phyloP scores from a whole-genome alignment of 1,284 basidiomycete genomes.

The Leccinum fallax region DNA sequence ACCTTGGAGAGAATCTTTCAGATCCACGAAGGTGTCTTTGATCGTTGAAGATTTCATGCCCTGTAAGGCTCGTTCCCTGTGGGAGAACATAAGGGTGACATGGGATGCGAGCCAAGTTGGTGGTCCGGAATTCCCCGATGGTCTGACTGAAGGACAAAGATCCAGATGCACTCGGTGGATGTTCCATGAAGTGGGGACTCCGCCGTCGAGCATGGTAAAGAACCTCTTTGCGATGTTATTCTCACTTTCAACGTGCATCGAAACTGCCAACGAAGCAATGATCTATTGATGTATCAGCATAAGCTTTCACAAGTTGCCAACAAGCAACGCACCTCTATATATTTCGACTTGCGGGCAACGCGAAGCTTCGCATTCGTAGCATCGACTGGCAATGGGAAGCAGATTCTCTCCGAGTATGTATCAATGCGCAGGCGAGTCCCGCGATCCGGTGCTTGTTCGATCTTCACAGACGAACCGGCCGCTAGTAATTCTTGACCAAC shows the following conservation, averaged over 20 bases:
- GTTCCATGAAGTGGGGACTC: conserved; percentile 37
- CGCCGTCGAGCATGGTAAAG: conserved; percentile 27
- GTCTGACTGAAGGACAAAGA: conserved; percentile 36
- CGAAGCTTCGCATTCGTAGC: conserved; percentile 39
- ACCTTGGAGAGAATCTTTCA: conserved; percentile 38
- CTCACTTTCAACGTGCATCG: conserved; percentile 15
- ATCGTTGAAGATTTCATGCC: conserved; percentile 1
- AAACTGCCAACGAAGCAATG: conserved; percentile 29
- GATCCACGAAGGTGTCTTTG: conserved; percentile 28
- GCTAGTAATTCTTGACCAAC: conserved; percentile 17
- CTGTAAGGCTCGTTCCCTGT: conserved; percentile 22
- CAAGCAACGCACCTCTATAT: conserved; percentile 47
- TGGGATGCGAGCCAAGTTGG: conserved; percentile 37
- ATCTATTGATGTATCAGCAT: conserved; percentile 26
- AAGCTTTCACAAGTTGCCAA: not conserved
- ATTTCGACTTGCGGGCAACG: conserved; percentile 53
- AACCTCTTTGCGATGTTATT: conserved; percentile 36
- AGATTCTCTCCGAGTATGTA: conserved; percentile 17
- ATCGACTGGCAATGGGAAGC: conserved; percentile 39
- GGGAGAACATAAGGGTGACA: conserved; percentile 36
- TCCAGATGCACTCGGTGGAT: conserved; percentile 46
- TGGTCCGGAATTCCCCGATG: conserved; percentile 7
- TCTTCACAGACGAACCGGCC: conserved; percentile 21
- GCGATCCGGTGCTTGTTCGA: conserved; percentile 15
- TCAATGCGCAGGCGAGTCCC: conserved; percentile 18